Percentiles rank a stretch among this genome's conserved stretches.
These are phyloP conservation scores for Solanum bulbocastanum DNA, from an alignment of 257 asterid genomes.

Conservation along the genomic window DNA sequence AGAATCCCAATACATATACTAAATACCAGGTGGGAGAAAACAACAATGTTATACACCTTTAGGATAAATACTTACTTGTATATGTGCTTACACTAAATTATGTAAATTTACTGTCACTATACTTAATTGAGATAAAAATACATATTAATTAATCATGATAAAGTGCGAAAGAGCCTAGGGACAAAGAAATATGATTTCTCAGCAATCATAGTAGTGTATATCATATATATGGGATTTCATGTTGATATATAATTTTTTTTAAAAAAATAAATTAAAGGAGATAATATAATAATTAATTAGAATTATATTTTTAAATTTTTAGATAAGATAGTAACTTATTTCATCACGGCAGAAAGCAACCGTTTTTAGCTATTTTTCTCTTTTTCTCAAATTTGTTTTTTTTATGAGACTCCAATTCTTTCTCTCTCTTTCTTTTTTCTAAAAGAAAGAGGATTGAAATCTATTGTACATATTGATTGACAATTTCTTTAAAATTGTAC, in stretches of 20 bases:
- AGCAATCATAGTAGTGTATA: not conserved
- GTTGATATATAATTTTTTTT: not conserved
- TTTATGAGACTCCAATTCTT: not conserved
- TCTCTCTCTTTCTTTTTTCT: not conserved
- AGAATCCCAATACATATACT: too few relatives aligned
- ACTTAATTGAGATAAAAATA: too few relatives aligned
- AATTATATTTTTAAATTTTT: not conserved
- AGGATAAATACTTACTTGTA: too few relatives aligned
- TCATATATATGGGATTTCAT: not conserved
- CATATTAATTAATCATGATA: too few relatives aligned
- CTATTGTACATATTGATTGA: not conserved
- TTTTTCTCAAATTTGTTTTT: too few relatives aligned
- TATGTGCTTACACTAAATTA: too few relatives aligned
- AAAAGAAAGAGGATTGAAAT: not conserved
- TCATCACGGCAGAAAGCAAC: not conserved
- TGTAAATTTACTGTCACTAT: too few relatives aligned
- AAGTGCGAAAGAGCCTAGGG: too few relatives aligned
- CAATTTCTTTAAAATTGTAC: not conserved
- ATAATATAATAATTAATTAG: not conserved
- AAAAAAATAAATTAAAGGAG: too few relatives aligned
- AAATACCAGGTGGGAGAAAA: too few relatives aligned
- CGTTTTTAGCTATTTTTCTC: not conserved
- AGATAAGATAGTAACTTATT: not conserved
- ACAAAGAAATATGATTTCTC: not conserved
- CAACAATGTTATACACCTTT: too few relatives aligned